Evolutionary conservation across 2,329 filamentous ascomycete genomes (phyloP), one percentile per base, ranked within the genome.

Genomic region (Fusarium sp.): DNA sequence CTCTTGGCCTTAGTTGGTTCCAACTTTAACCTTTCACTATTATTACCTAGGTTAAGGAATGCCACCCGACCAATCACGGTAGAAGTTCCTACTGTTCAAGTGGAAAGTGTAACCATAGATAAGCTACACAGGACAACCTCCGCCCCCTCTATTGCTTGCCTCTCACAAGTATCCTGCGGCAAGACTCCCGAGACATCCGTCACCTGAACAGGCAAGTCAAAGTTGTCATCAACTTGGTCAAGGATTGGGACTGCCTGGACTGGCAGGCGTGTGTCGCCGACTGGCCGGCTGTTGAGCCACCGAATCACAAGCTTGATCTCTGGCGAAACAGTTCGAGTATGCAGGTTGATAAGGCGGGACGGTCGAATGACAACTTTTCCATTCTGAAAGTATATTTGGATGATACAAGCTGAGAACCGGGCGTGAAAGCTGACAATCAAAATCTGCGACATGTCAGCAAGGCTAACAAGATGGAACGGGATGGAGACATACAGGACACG

Each of bases 121-220:
- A 35, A 14, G 33, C 13, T 35, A 35, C 33, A 35, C 13, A 7
- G 16, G 13, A 35, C 33, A 35, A 14, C 33, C 13, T 35, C 33
- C 13, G 0, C 2, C 33, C 13, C 13, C 6, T 35, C 33, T 35
- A 0, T 16, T 35, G 5, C 33, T 14, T 14, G 13, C 13, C 33
- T 35, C 33, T 35, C 13, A 35, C 13, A 14, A 35, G 13, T 16
- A 35, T 35, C 5, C 13, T 35, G 13, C 13, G 13, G 33, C 6
- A 16, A 35, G 7, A 16, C 33, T 35, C 13, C 13, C 33, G 2
- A 14, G 10, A 11, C 36, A 38, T 38, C 36, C 16, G 20, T 45
- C 3, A 22, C 40, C 3, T 64, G 27, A 9, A 64, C 9, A 14
- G 52, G 14, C 1, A 16, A 33, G 91, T 92, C 31, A 29, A 29